Evolutionary conservation across 1,284 basidiomycete genomes (phyloP).

Genomic region (Puccinia hordei): DNA sequence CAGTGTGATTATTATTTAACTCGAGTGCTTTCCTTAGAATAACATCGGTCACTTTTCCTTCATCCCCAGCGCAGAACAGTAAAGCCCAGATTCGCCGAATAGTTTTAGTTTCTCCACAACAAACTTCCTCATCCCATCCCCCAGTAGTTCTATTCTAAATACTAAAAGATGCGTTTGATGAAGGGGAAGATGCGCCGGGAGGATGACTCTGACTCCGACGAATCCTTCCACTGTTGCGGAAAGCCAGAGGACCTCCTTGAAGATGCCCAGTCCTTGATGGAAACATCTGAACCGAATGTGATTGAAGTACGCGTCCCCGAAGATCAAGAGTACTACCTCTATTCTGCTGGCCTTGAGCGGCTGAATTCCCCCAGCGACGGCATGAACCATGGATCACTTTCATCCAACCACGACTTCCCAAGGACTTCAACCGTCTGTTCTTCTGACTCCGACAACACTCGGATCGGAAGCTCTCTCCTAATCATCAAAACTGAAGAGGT

Average conservation of each 20-base stretch:
- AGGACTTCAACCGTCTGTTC: conserved; percentile 1
- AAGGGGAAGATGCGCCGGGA: conserved; percentile 1
- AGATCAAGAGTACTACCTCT: conserved; percentile 31
- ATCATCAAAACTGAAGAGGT: conserved; percentile 1
- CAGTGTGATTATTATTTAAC: too few species aligned
- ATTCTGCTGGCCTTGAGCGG: conserved; percentile 2
- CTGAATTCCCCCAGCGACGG: background rate
- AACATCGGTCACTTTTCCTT: too few species aligned
- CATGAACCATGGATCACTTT: background rate
- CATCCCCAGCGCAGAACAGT: too few species aligned
- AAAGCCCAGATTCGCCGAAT: too few species aligned
- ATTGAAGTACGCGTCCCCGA: background rate
- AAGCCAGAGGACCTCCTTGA: conserved; percentile 6
- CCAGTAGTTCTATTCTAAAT: too few species aligned
- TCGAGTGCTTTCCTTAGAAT: too few species aligned
- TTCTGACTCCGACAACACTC: conserved; percentile 3
- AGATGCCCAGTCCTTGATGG: background rate
- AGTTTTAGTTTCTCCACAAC: too few species aligned
- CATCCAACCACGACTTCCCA: background rate
- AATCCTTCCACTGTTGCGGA: conserved; percentile 33
- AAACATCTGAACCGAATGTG: background rate
- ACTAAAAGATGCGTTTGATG: background rate
- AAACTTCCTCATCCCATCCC: too few species aligned
- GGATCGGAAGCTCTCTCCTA: conserved; percentile 7
- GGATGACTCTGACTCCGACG: conserved; percentile 30